Conservation (phyloP, 2,329 filamentous ascomycete genomes). For the Zymoseptoria pseudotritici region DNA sequence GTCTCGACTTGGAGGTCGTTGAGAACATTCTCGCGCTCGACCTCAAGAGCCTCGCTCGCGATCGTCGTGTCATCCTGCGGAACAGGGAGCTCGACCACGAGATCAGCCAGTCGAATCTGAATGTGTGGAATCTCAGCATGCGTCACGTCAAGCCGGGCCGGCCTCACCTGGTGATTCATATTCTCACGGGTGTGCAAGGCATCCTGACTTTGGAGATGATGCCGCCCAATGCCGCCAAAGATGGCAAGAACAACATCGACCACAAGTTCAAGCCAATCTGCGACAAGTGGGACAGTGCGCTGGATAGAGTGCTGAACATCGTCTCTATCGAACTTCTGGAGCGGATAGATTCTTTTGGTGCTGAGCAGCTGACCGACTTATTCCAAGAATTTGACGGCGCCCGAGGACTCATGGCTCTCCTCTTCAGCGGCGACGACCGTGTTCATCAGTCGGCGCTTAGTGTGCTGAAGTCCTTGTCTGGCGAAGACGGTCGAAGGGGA, state of each 20-base stretch:
- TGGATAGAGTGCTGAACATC: slow-evolving; percentile 53
- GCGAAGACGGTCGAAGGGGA: slow-evolving; percentile 55
- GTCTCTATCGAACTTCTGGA: slow-evolving; percentile 70
- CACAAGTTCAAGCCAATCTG: slow-evolving; percentile 44
- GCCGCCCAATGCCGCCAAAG: slow-evolving; percentile 30
- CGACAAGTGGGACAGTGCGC: slow-evolving; percentile 69
- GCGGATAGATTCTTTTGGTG: slow-evolving; percentile 67
- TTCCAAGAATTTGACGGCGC: slow-evolving; percentile 62
- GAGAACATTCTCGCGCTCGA: slow-evolving; percentile 62
- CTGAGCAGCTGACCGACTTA: slow-evolving; percentile 60
- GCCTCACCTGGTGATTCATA: slow-evolving; percentile 64
- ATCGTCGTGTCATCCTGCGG: slow-evolving; percentile 59
- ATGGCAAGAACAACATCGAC: slow-evolving; percentile 20
- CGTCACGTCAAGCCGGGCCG: slow-evolving; percentile 60
- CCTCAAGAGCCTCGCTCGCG: slow-evolving; percentile 60
- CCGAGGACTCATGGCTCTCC: slow-evolving; percentile 66
- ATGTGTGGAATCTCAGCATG: slow-evolving; percentile 71
- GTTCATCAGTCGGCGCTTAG: slow-evolving; percentile 75
- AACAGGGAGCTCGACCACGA: slow-evolving; percentile 58
- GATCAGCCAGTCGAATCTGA: slow-evolving; percentile 60
- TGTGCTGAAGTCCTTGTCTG: slow-evolving; percentile 74
- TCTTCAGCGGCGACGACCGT: slow-evolving; percentile 72
- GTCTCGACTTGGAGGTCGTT: slow-evolving; percentile 57
- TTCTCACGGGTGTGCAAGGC: slow-evolving; percentile 62
- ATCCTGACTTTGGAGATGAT: slow-evolving; percentile 73